Evolutionary conservation across 2,329 filamentous ascomycete genomes (phyloP), one percentile per base, ranked within the genome.

Genomic region (Reticulascus tulasneorum): DNA sequence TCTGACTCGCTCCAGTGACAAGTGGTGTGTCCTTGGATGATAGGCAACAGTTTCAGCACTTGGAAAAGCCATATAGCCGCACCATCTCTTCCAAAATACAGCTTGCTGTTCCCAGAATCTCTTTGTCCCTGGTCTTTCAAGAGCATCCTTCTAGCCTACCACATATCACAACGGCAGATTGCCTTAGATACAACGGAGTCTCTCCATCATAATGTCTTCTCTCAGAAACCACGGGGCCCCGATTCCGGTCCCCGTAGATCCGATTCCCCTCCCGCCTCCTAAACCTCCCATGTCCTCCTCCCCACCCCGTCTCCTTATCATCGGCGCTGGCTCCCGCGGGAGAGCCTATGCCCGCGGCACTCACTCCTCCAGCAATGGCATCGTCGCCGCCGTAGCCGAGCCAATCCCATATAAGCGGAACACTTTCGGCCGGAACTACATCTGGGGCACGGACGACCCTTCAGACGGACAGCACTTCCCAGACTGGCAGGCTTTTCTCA

Each of bases 241-340:
- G 19, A 33, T 42, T 15, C 21, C 40, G 8, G 28, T 40, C 7
- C 15, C 28, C 24, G 30, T 19, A 19, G 36, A 42, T 28, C 46
- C 48, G 40, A 54, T 44, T 32, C 45, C 60, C 40, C 42, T 51
- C 38, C 53, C 63, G 6, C 63, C 58, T 5, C 51, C 63, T 9
- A 66, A 60, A 29, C 67, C 68, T 8, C 54, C 62, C 27, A 60
- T 65, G 55, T 74, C 75, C 4, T 54, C 60, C 6, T 63, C 55
- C 21, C 72, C 77, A 17, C 77, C 81, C 4, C 78, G 82, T 33
- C 78, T 94, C 51, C 71, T 94, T 37, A 75, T 94, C 51, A 82
- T 94, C 48, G 89, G 89, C 15, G 88, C 86, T 7, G 88, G 89
- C 22, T 86, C 84, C 30, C 80, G 89, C 23, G 89, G 89, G 11